phyloP scores from a whole-genome alignment of 2,329 filamentous ascomycete species.

The Curvularia hawaiiensis region DNA sequence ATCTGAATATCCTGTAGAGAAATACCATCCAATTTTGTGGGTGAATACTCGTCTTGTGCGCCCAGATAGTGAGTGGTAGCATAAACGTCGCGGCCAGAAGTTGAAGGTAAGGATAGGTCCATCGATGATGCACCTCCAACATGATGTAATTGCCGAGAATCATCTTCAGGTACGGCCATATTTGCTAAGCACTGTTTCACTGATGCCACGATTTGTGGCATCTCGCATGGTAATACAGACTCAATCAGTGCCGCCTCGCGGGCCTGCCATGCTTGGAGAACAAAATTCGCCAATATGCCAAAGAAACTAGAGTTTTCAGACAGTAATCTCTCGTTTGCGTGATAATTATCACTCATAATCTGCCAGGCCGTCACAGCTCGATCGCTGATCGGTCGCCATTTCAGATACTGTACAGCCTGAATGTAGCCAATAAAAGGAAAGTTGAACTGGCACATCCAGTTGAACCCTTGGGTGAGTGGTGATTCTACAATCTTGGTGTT shows the following conservation, averaged over 20 bases:
- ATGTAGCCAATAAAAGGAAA: neutral
- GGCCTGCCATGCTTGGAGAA: neutral
- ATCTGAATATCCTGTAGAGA: neutral
- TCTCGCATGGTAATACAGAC: neutral
- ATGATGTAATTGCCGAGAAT: neutral
- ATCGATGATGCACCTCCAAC: neutral
- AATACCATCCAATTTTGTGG: neutral
- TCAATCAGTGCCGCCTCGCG: neutral
- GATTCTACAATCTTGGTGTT: neutral
- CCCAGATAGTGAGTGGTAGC: neutral
- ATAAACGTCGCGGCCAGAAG: neutral
- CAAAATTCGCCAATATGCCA: neutral
- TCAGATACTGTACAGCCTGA: neutral
- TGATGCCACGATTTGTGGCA: neutral
- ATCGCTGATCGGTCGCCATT: neutral
- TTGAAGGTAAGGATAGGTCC: neutral
- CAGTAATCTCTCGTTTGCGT: neutral
- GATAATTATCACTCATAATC: neutral
- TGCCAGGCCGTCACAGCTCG: neutral
- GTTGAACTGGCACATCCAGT: neutral
- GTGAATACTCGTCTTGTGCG: neutral
- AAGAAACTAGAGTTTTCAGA: neutral
- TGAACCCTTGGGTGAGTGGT: neutral
- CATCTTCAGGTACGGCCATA: neutral
- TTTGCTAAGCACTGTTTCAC: neutral